Base-by-base conservation (phyloP, 176 grass and related monocot genomes). In the Cenchrus fungigraminus region DNA sequence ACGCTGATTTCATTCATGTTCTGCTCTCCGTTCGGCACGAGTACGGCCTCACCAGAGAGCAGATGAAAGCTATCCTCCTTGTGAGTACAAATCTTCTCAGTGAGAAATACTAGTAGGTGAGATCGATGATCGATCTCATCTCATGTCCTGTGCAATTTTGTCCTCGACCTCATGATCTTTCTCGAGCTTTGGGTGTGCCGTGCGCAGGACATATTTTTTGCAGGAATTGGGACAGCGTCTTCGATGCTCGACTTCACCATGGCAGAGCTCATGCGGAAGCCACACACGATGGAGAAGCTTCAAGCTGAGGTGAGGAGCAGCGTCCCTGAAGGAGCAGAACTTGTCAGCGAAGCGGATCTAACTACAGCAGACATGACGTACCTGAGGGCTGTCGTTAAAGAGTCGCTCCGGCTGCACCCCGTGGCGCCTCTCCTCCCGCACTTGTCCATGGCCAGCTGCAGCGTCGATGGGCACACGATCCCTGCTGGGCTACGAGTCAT, bases 121-220 rank as follows among this genome's bases (percentile, higher is more conserved):
- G 37, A 40, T 40, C 45, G 45, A 4, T 46, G 52, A 54, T 40
- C 37, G 52, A 54, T 54, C 14, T 55, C 53, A 55, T 55, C 3
- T 53, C 51, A 4, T 12, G 22, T 9, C 22, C 37, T 40, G 37
- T 40, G 37, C 37, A 40, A 31, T 13, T 32, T 32, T 65, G 10
- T 14, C 60, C 8, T 28, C 15, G 20, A 51, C 20, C 4, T 13
- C 37, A 40, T 40, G 13, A 40, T 19, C 51, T 20, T 65, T 32
- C 28, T 65, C 4, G 8, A 12, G 5, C 2, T 32, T 32, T 16
- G 22, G 6, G 28, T 20, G 37, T 40, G 37, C 37, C 37, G 37
- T 40, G 71, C 12, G 53, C 78, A 92, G 91, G 91, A 92, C 37
- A 81, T 92, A 40, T 85, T 89, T 17, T 77, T 66, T 2, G 87